These are phyloP conservation scores for Pseudogymnoascus sp. DNA, from an alignment of 2,329 filamentous ascomycete genomes.

Conservation along the genomic window DNA sequence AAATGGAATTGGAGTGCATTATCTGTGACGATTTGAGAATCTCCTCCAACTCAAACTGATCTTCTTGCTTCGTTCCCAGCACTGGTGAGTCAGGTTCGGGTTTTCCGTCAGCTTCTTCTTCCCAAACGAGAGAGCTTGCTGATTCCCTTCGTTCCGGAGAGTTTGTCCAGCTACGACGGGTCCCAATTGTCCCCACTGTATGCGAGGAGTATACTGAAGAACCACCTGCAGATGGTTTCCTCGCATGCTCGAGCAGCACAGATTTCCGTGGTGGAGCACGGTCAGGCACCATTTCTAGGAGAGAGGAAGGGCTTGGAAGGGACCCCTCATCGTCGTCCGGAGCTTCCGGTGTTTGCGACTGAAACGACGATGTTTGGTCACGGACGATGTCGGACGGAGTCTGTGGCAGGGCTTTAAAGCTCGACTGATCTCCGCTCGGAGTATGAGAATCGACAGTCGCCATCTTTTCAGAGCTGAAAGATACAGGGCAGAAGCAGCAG, in stretches of 20 bases:
- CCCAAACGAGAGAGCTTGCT: neutral
- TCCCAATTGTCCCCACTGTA: neutral
- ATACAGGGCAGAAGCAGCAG: neutral
- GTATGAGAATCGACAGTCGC: neutral
- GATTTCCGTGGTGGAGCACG: constrained; percentile 2
- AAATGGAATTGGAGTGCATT: constrained; percentile 9
- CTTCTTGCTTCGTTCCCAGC: neutral
- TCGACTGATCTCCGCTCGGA: neutral
- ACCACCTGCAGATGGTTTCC: neutral
- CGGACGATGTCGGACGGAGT: neutral
- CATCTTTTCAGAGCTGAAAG: constrained; percentile 2
- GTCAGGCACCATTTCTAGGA: neutral
- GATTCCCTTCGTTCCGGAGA: constrained; percentile 1
- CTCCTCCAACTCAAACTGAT: neutral
- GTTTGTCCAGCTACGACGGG: constrained; percentile 6
- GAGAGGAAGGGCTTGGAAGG: neutral
- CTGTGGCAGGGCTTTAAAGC: neutral
- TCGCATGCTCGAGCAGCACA: neutral
- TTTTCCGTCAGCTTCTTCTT: neutral
- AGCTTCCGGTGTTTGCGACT: constrained; percentile 5
- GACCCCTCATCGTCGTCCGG: neutral
- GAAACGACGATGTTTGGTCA: constrained; percentile 8
- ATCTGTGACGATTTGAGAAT: constrained; percentile 7
- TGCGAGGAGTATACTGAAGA: neutral
- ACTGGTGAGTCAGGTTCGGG: neutral